Conservation (phyloP, 495 filamentous ascomycete genomes). For the Tuber indicum region DNA sequence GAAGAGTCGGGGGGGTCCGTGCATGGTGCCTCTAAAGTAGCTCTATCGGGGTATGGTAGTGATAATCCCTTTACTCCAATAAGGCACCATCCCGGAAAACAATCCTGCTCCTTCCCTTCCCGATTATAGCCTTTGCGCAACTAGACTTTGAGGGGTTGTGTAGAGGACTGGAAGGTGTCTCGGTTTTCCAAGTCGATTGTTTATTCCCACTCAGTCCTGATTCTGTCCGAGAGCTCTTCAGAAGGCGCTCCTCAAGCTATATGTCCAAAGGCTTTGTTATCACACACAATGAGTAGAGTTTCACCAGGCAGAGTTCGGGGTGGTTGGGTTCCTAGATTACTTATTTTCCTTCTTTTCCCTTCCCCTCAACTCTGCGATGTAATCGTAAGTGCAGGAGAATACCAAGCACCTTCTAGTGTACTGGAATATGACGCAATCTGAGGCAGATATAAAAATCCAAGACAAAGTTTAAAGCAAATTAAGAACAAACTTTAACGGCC, state of each 20-base stretch:
- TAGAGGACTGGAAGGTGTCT: too few relatives aligned
- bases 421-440: too few relatives aligned
- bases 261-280: not conserved
- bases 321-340: not conserved
- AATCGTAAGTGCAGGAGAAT: not conserved
- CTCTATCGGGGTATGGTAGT: too few relatives aligned
- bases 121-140: too few relatives aligned
- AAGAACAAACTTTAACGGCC: not conserved
- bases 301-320: not conserved
- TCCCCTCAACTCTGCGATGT: not conserved
- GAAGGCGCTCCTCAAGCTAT: not conserved
- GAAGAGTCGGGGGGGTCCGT: too few relatives aligned
- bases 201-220: not conserved
- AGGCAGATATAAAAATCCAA: not conserved
- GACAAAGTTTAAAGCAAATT: not conserved
- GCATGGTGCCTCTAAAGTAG: too few relatives aligned
- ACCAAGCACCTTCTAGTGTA: not conserved
- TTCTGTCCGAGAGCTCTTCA: too few relatives aligned
- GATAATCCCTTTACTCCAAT: too few relatives aligned
- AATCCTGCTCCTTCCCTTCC: too few relatives aligned
- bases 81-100: too few relatives aligned
- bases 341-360: not conserved
- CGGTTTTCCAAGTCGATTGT: too few relatives aligned
- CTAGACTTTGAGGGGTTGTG: too few relatives aligned
- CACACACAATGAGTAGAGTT: not conserved